A percentile compares a stretch with the other conserved stretches of the same genome.
These are phyloP conservation scores for Rhododendron vialii DNA, from an alignment of 148 eudicot genomes.

Conservation along the genomic window DNA sequence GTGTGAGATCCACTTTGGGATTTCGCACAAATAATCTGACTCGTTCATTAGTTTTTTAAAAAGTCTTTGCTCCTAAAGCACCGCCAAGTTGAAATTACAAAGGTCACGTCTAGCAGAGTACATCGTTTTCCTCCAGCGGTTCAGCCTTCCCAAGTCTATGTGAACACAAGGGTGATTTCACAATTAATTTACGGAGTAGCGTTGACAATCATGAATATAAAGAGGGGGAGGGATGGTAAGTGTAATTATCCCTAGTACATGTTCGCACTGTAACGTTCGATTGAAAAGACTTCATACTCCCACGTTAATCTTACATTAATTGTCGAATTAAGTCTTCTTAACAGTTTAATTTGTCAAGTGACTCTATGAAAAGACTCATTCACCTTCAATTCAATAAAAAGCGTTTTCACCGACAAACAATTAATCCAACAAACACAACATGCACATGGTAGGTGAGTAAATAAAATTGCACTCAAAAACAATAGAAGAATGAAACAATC, in stretches of 20 bases:
- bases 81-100: no score
- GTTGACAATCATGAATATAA: background rate
- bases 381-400: background rate
- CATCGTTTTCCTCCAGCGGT: background rate
- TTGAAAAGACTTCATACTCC: background rate
- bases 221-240: background rate
- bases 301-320: background rate
- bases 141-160: background rate
- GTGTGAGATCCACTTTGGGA: no score
- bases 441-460: background rate
- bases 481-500: no score
- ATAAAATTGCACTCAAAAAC: no score
- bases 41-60: no score
- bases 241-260: background rate
- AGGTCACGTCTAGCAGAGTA: background rate
- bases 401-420: background rate
- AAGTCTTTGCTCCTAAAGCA: no score
- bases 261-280: background rate
- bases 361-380: background rate
- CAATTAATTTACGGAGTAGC: background rate
- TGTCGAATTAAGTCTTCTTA: background rate
- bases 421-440: background rate
- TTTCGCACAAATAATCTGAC: no score
- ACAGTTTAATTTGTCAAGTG: background rate
- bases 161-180: background rate